Evolutionary conservation across 345 rosid genomes (phyloP), one percentile per base, ranked within the genome.

Genomic region (Corchorus capsularis): DNA sequence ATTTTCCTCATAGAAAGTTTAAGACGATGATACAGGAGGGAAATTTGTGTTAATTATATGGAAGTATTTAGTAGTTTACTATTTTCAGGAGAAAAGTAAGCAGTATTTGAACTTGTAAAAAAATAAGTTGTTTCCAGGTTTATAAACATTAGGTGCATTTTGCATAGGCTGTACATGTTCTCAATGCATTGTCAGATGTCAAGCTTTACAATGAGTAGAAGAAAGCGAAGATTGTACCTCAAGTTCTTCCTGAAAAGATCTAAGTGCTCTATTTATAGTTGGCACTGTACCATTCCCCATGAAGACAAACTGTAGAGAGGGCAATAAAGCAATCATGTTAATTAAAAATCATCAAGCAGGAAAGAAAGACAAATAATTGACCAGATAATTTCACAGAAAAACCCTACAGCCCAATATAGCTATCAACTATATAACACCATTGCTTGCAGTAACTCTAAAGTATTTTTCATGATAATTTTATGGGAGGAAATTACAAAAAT

Each of bases 241-340:
- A 65, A 82, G 50, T 67, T 85, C 87, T 72, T 84, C 83, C 84
- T 74, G 71, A 45, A 86, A 72, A 72, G 73, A 82, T 81, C 78
- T 81, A 61, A 86, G 74, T 35, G 80, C 80, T 72, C 72, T 75
- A 56, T 77, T 77, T 59, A 52, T 63, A 43, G 75, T 75, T 47
- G 84, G 73, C 72, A 47, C 59, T 82, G 80, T 76, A 80, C 66
- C 80, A 71, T 62, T 81, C 63, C 82, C 86, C 88, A 84, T 78
- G 82, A 92, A 85, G 79, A 92, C 65, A 59, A 88, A 87, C 92
- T 91, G 91, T 56, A 47, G n/a, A 53, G 69, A 39, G 76, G 60
- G 34, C 54, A 82, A 16, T 60, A 56, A 15, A 74, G 4, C 47
- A 53, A 72, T 80, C 35, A 71, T 45, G n/a, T 46, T 65, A 27